Evolutionary conservation across 2,329 filamentous ascomycete species (phyloP).

Genomic region (Ambrosiella beaveri): DNA sequence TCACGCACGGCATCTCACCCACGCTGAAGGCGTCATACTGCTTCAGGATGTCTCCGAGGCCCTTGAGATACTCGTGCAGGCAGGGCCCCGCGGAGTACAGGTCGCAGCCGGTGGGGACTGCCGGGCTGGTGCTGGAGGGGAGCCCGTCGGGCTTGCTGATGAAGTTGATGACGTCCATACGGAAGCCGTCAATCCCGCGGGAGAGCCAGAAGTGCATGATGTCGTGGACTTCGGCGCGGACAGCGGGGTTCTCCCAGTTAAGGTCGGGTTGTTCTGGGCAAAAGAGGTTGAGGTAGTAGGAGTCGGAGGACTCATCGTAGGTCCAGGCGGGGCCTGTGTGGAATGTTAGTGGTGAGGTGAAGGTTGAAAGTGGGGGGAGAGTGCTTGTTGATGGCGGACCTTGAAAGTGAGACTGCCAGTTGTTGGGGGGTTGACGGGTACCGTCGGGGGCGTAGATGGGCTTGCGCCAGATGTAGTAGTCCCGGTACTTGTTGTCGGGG

Average conservation of each 20-base stretch:
- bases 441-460: conserved; percentile 38
- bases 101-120: conserved; percentile 21
- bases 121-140: conserved; percentile 25
- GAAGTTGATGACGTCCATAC: conserved; percentile 52
- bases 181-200: conserved; percentile 47
- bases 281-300: conserved; percentile 52
- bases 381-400: background rate
- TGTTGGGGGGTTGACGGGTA: conserved; percentile 43
- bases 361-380: background rate
- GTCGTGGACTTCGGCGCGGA: conserved; percentile 48
- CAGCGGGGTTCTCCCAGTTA: conserved; percentile 56
- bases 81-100: conserved; percentile 37
- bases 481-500: conserved; percentile 35
- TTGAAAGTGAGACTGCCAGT: conserved; percentile 24
- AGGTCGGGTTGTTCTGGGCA: conserved; percentile 56
- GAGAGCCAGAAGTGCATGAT: conserved; percentile 60
- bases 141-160: conserved; percentile 43
- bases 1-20: conserved; percentile 32
- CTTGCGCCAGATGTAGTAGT: conserved; percentile 52
- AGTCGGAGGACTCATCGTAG: conserved; percentile 30
- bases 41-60: conserved; percentile 27
- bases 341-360: background rate
- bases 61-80: conserved; percentile 29
- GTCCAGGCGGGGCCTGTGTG: conserved; percentile 27
- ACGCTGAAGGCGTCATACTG: conserved; percentile 34